A percentile compares a stretch with the other conserved stretches of the same genome.
Conservation (phyloP, 2,329 filamentous ascomycete genomes). For the Decorospora gaudefroyi region DNA sequence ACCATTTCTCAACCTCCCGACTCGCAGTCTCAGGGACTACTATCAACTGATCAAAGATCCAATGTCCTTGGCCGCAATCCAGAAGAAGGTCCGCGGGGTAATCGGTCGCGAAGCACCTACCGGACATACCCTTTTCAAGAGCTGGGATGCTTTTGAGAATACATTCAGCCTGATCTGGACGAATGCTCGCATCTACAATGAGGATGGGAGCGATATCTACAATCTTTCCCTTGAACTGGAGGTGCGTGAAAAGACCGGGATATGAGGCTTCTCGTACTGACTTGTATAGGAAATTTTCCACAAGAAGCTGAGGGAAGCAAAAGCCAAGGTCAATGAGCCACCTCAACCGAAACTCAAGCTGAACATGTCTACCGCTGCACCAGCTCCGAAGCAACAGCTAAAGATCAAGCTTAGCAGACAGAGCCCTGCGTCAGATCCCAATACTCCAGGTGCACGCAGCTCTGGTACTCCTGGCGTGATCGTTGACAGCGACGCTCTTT, state of each 20-base stretch:
- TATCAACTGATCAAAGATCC: conserved; percentile 83
- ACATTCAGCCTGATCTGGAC: conserved; percentile 81
- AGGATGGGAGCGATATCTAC: conserved; percentile 86
- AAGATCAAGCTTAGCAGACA: conserved; percentile 65
- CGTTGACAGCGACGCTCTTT: conserved; percentile 60
- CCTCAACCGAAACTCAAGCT: conserved; percentile 78
- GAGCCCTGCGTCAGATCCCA: conserved; percentile 47
- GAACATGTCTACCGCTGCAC: conserved; percentile 60
- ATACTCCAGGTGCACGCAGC: conserved; percentile 48
- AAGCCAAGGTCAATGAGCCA: conserved; percentile 72
- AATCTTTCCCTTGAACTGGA: conserved; percentile 77
- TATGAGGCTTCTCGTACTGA: conserved; percentile 15
- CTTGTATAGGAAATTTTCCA: conserved; percentile 67
- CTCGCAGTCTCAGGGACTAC: conserved; percentile 78
- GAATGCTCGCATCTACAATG: conserved; percentile 88
- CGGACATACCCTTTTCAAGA: conserved; percentile 71
- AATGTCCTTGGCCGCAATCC: conserved; percentile 74
- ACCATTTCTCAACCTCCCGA: conserved; percentile 78
- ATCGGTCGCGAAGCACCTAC: conserved; percentile 68
- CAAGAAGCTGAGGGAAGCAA: conserved; percentile 70
- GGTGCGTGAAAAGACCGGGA: conserved; percentile 54
- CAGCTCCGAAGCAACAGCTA: conserved; percentile 54
- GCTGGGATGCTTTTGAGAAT: conserved; percentile 80
- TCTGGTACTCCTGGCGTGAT: conserved; percentile 56
- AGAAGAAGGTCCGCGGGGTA: conserved; percentile 75